Conservation (phyloP, 1,284 basidiomycete genomes). For the Malassezia dermatis region DNA sequence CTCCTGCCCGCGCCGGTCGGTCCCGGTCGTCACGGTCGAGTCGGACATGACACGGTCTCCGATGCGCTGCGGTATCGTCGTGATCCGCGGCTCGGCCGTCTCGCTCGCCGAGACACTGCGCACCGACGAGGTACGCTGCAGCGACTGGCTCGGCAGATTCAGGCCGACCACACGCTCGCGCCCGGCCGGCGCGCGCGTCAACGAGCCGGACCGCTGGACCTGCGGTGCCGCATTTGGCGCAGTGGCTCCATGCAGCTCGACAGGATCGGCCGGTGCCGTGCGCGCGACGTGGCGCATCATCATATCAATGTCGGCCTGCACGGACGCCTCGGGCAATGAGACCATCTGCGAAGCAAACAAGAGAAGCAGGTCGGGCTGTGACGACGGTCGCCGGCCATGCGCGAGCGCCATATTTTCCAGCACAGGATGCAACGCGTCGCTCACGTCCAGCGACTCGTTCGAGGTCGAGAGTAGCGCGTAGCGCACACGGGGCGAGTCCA, state of each 20-base stretch:
- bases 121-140: constrained; percentile 12
- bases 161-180: background rate
- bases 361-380: constrained; percentile 9
- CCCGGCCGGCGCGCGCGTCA: background rate
- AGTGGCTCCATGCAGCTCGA: background rate
- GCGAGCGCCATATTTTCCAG: background rate
- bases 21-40: constrained; percentile 10
- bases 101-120: constrained; percentile 16
- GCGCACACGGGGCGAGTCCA: constrained; percentile 7
- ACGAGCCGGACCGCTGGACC: background rate
- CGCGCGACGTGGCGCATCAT: background rate
- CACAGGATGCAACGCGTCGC: background rate
- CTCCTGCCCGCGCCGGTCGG: constrained; percentile 9
- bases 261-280: background rate
- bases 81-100: background rate
- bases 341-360: constrained; percentile 4
- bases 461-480: constrained; percentile 8
- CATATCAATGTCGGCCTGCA: constrained; percentile 3
- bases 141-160: constrained; percentile 10
- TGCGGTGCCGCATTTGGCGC: background rate
- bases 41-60: constrained; percentile 13
- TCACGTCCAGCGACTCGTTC: constrained; percentile 6
- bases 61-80: background rate
- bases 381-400: background rate
- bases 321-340: background rate